phyloP scores from a whole-genome alignment of 2,329 filamentous ascomycete genomes.

The Cadophora sp. region DNA sequence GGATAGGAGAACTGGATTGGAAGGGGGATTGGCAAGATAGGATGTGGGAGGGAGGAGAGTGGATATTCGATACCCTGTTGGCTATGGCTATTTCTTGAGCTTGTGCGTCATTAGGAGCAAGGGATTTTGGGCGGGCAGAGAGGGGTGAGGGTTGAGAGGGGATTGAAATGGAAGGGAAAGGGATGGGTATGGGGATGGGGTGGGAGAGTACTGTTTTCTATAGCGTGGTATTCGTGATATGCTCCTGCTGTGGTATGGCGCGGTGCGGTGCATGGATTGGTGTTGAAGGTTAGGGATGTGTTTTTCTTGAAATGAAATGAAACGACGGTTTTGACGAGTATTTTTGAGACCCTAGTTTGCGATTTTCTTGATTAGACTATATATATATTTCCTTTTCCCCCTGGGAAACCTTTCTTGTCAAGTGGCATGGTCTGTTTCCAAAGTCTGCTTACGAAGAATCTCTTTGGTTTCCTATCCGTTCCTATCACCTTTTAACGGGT shows the following conservation, averaged over 20 bases:
- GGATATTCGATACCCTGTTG: conserved; percentile 11
- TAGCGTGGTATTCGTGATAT: not conserved
- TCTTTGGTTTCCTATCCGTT: no score
- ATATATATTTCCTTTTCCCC: no score
- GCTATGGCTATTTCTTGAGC: conserved; percentile 8
- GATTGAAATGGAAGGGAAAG: not conserved
- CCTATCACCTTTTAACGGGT: no score
- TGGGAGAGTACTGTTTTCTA: not conserved
- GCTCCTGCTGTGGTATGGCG: not conserved
- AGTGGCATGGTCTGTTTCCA: no score
- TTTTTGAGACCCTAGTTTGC: no score
- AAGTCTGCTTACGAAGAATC: no score
- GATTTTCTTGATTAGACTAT: no score
- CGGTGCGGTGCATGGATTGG: conserved; percentile 11
- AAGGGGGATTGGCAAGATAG: not conserved
- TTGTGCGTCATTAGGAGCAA: not conserved
- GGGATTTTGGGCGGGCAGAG: no score
- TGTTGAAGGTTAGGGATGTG: not conserved
- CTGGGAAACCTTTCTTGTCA: no score
- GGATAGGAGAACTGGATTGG: not conserved
- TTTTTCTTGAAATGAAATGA: not conserved
- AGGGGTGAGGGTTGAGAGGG: no score
- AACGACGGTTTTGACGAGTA: no score
- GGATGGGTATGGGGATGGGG: not conserved
- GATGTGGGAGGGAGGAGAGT: not conserved